Evolutionary conservation across 257 asterid species (phyloP).

Genomic region (Nicotiana undulata): DNA sequence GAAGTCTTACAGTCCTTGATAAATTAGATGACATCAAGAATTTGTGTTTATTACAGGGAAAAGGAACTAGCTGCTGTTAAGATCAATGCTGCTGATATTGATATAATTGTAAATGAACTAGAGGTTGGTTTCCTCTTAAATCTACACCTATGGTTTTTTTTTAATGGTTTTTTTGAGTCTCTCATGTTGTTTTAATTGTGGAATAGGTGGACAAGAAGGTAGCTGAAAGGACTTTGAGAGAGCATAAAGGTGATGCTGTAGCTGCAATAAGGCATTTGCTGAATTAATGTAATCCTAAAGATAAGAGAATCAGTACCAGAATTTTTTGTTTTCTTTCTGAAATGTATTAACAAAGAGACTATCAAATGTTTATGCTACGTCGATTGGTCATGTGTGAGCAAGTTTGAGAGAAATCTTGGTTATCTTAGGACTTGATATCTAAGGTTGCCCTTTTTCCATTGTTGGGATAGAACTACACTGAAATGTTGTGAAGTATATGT

Average conservation of each 20-base stretch:
- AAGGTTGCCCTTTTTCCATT: background rate
- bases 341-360: background rate
- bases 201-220: constrained; percentile 35
- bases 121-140: constrained; percentile 38
- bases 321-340: background rate
- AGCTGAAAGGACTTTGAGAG: constrained; percentile 81
- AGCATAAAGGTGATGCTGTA: constrained; percentile 90
- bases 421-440: background rate
- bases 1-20: background rate
- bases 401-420: background rate
- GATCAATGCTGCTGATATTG: constrained; percentile 80
- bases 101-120: constrained; percentile 76
- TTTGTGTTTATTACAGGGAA: constrained; percentile 49
- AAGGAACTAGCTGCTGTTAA: constrained; percentile 90
- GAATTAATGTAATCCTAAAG: constrained; percentile 5
- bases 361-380: background rate
- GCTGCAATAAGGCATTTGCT: constrained; percentile 88
- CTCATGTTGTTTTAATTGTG: background rate
- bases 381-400: background rate
- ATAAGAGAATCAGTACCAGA: background rate
- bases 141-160: background rate
- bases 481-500: background rate
- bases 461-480: background rate
- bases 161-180: background rate
- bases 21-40: background rate